Evolutionary conservation across 2,329 filamentous ascomycete genomes (phyloP).

Genomic region (Aspergillus sp.): DNA sequence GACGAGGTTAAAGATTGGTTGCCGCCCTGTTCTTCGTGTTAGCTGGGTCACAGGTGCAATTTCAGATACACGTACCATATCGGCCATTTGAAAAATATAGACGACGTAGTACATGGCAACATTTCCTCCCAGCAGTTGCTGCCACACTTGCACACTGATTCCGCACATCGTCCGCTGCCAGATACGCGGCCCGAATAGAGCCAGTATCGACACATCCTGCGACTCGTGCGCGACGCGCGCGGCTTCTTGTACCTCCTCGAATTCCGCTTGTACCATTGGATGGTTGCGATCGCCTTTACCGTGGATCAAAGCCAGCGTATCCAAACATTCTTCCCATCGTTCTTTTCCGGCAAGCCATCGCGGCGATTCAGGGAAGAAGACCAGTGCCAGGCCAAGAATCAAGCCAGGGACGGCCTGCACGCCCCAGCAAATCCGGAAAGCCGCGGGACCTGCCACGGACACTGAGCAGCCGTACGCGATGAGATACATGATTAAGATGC

Average conservation of each 20-base stretch:
- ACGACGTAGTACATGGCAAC: slow-evolving; percentile 56
- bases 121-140: slow-evolving; percentile 52
- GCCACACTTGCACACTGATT: slow-evolving; percentile 50
- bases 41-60: not conserved
- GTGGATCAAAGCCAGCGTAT: slow-evolving; percentile 51
- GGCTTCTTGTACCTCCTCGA: slow-evolving; percentile 30
- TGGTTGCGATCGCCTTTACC: slow-evolving; percentile 49
- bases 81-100: slow-evolving; percentile 56
- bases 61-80: slow-evolving; percentile 30
- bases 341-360: slow-evolving; percentile 57
- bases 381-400: slow-evolving; percentile 48
- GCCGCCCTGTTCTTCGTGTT: slow-evolving; percentile 20
- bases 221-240: slow-evolving; percentile 25
- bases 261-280: slow-evolving; percentile 51
- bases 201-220: slow-evolving; percentile 27
- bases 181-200: slow-evolving; percentile 44
- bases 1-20: slow-evolving; percentile 46
- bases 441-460: slow-evolving; percentile 32
- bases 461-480: slow-evolving; percentile 34
- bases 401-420: slow-evolving; percentile 56
- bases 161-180: slow-evolving; percentile 49
- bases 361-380: slow-evolving; percentile 56
- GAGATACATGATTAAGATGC: slow-evolving; percentile 40
- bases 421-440: slow-evolving; percentile 57
- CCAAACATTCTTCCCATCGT: slow-evolving; percentile 48